Base-by-base conservation (phyloP, 2,329 filamentous ascomycete genomes). In the Cladosporium halotolerans region DNA sequence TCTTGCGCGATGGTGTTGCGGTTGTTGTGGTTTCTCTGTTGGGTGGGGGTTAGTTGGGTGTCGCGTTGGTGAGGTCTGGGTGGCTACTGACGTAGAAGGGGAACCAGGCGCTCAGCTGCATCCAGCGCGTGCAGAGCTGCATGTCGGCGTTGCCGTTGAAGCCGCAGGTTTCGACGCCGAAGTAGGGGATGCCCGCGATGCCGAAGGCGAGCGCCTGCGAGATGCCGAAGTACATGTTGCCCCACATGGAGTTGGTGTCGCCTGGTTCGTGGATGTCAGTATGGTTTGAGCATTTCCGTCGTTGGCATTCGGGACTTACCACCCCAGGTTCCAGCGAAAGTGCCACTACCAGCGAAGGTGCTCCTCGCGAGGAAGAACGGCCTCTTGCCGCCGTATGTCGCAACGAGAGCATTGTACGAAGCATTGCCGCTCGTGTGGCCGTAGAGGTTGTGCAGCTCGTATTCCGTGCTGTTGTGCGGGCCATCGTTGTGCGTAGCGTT, bases 331-430 rank as follows among this genome's bases (percentile, higher is more conserved):
- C 86, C 87, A 1, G 86, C 83, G 71, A 80, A 85, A 66, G 81
- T 81, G 2, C 88, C 88, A 1, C 82, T 81, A 3, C 88, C 88
- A 10, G 86, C 77, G 63, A 91, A 91, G 1, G 87, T 92, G 42
- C 85, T 88, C 11, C 89, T 83, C 0, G 85, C 86, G 62, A 95
- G 88, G 63, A 93, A 85, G 69, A 93, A 88, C 1, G 89, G 88
- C 0, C 88, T 81, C 66, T 86, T 85, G 7, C 72, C 75, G 0
- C 84, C 80, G 52, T 80, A 79, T 10, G 86, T 74, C 2, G 74
- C 66, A 3, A 83, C 72, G 7, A 62, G 55, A 16, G 57, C 58
- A 40, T 62, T 57, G 32, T 60, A 61, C 2, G 57, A 56, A 7
- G 60, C 59, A 14, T 58, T 59, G 8, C 32, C 50, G 34, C 53